A percentile compares a stretch with the other conserved stretches of the same genome.
phyloP scores from a whole-genome alignment of 2,329 filamentous ascomycete genomes.

The Aspergillus quadrilineatus region DNA sequence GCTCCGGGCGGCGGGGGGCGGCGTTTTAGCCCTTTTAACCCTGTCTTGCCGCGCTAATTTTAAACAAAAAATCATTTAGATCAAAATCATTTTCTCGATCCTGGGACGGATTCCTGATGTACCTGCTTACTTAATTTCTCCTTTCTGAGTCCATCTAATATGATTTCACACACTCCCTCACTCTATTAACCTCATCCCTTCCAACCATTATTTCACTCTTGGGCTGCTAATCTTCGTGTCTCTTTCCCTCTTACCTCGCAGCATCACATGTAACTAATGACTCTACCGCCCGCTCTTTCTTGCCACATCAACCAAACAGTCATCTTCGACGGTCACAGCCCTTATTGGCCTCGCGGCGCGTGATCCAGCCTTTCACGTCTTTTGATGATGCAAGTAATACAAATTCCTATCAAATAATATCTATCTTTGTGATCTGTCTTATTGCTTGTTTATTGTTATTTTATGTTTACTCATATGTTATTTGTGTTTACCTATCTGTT shows the following conservation, averaged over 20 bases:
- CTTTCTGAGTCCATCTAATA: not conserved
- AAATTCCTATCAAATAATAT: not conserved
- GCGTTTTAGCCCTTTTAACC: slow-evolving; percentile 38
- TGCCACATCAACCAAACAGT: slow-evolving; percentile 21
- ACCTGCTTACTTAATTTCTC: slow-evolving; percentile 10
- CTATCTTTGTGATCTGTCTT: not conserved
- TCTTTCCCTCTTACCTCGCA: not conserved
- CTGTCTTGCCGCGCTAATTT: slow-evolving; percentile 22
- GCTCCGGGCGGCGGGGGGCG: slow-evolving; percentile 21
- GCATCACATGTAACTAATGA: not conserved
- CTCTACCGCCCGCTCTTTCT: slow-evolving; percentile 15
- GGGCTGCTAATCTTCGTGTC: not conserved
- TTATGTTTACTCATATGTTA: not conserved
- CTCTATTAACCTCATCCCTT: not conserved
- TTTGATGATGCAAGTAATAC: slow-evolving; percentile 18
- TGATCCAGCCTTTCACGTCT: slow-evolving; percentile 12
- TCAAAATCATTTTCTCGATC: slow-evolving; percentile 10
- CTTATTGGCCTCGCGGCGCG: slow-evolving; percentile 20
- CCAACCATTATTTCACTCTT: not conserved
- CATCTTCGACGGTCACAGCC: slow-evolving; percentile 6
- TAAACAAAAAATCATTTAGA: slow-evolving; percentile 22
- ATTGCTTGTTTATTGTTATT: slow-evolving; percentile 1
- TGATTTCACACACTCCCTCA: not conserved
- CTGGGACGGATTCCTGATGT: slow-evolving; percentile 1
- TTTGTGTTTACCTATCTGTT: slow-evolving; percentile 2